Conservation (phyloP, 2,329 filamentous ascomycete genomes). For the Penicillium freii region DNA sequence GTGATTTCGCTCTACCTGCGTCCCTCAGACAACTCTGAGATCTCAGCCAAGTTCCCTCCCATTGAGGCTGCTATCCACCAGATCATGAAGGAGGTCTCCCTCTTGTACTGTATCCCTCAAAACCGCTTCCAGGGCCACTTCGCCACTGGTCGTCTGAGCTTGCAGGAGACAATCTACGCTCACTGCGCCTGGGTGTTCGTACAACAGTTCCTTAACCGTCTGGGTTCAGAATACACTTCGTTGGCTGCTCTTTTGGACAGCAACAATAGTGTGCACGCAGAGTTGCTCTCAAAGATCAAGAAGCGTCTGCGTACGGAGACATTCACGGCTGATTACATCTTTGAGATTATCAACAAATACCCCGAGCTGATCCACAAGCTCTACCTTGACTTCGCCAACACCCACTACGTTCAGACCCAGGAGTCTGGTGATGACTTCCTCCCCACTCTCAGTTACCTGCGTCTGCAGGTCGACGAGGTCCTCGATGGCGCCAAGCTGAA, state of each 20-base stretch:
- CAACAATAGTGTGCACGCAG: constrained; percentile 79
- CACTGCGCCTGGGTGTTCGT: constrained; percentile 98
- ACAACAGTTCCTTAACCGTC: constrained; percentile 94
- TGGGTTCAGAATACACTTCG: constrained; percentile 87
- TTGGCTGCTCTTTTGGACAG: constrained; percentile 76
- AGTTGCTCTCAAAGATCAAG: constrained; percentile 90
- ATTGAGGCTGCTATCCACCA: constrained; percentile 96
- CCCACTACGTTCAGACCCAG: constrained; percentile 71
- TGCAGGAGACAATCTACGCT: constrained; percentile 96
- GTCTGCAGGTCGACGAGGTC: constrained; percentile 68
- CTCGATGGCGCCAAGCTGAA: constrained; percentile 71
- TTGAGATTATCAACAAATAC: constrained; percentile 92
- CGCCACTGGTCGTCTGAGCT: constrained; percentile 76
- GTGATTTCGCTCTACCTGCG: constrained; percentile 94
- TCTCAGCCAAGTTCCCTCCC: constrained; percentile 63
- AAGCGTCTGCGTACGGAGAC: constrained; percentile 92
- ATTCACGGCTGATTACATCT: constrained; percentile 96
- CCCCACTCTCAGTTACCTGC: constrained; percentile 67
- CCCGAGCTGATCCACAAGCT: constrained; percentile 81
- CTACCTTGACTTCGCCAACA: constrained; percentile 87
- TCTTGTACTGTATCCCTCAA: constrained; percentile 95
- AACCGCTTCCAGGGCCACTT: constrained; percentile 95
- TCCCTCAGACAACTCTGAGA: constrained; percentile 61
- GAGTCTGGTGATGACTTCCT: constrained; percentile 64
- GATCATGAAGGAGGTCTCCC: constrained; percentile 96